phyloP scores from a whole-genome alignment of 2,329 filamentous ascomycete genomes.

The Lecanicillium sp. region DNA sequence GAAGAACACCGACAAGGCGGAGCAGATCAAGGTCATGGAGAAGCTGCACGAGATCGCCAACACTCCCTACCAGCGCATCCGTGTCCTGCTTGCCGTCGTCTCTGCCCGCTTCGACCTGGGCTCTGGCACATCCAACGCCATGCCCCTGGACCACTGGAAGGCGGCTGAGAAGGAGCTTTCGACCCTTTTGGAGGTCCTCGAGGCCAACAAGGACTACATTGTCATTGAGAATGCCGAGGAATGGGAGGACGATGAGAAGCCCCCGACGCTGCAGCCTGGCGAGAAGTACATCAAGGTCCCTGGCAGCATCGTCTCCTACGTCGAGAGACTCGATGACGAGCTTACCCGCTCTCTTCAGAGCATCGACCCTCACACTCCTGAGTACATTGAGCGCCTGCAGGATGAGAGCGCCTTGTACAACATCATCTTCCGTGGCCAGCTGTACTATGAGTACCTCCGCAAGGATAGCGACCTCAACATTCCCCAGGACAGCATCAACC shows the following conservation, averaged over 20 bases:
- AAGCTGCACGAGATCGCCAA: constrained; percentile 83
- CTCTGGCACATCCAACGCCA: constrained; percentile 67
- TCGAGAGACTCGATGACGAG: constrained; percentile 94
- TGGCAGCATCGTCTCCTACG: constrained; percentile 87
- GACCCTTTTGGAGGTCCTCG: constrained; percentile 69
- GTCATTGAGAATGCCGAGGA: constrained; percentile 91
- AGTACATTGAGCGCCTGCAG: constrained; percentile 91
- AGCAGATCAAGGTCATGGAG: constrained; percentile 98
- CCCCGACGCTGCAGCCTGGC: constrained; percentile 62
- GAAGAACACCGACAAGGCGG: constrained; percentile 93
- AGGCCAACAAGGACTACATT: constrained; percentile 70
- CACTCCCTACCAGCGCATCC: constrained; percentile 89
- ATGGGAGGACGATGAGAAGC: constrained; percentile 98
- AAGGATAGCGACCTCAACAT: constrained; percentile 63
- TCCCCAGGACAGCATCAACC: constrained; percentile 82
- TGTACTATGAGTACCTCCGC: constrained; percentile 80
- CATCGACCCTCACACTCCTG: constrained; percentile 96
- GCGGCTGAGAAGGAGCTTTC: constrained; percentile 80
- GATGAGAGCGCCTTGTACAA: constrained; percentile 90
- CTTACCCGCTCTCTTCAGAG: constrained; percentile 93
- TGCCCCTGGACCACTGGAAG: constrained; percentile 97
- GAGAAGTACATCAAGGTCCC: constrained; percentile 85
- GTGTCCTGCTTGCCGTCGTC: constrained; percentile 83
- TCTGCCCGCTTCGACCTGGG: constrained; percentile 93
- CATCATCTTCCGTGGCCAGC: constrained; percentile 77